Conservation (phyloP, 805 yeast genomes). For the Jamesozyma spencerorum region DNA sequence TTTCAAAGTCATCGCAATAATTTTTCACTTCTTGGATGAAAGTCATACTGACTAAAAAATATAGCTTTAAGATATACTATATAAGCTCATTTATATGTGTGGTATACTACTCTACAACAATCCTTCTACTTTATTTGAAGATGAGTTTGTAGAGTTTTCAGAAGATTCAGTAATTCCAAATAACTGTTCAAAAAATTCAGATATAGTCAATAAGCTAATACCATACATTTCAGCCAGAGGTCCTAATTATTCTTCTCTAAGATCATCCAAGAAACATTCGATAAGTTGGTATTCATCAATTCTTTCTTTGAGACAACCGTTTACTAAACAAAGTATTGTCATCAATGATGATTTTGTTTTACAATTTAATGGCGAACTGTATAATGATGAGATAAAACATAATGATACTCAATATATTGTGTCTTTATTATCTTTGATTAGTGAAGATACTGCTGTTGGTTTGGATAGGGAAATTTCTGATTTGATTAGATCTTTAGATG, state of each 20-base stretch:
- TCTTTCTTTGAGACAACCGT: slow-evolving; percentile 70
- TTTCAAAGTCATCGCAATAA: too few species aligned
- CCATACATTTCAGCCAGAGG: slow-evolving; percentile 52
- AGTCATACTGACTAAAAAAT: too few species aligned
- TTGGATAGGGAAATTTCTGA: slow-evolving; percentile 20
- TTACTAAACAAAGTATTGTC: slow-evolving; percentile 61
- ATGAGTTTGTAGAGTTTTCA: slow-evolving; percentile 13
- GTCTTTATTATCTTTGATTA: slow-evolving; percentile 25
- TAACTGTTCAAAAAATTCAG: background rate
- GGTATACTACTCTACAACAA: slow-evolving; percentile 40
- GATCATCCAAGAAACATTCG: slow-evolving; percentile 6
- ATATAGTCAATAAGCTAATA: slow-evolving; percentile 30
- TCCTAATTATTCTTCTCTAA: slow-evolving; percentile 43
- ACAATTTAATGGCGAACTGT: slow-evolving; percentile 89
- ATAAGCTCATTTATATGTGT: too few species aligned
- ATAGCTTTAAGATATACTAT: too few species aligned
- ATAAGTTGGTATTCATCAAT: slow-evolving; percentile 55
- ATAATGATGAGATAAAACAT: slow-evolving; percentile 44
- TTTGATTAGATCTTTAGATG: slow-evolving; percentile 43
- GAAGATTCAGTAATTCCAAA: slow-evolving; percentile 5
- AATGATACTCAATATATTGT: slow-evolving; percentile 61
- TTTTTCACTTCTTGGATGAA: too few species aligned
- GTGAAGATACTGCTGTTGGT: slow-evolving; percentile 22
- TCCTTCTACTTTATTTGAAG: slow-evolving; percentile 4
- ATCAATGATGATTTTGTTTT: slow-evolving; percentile 34